Conservation (phyloP, 148 eudicot genomes). For the Vaccinium myrtillus region DNA sequence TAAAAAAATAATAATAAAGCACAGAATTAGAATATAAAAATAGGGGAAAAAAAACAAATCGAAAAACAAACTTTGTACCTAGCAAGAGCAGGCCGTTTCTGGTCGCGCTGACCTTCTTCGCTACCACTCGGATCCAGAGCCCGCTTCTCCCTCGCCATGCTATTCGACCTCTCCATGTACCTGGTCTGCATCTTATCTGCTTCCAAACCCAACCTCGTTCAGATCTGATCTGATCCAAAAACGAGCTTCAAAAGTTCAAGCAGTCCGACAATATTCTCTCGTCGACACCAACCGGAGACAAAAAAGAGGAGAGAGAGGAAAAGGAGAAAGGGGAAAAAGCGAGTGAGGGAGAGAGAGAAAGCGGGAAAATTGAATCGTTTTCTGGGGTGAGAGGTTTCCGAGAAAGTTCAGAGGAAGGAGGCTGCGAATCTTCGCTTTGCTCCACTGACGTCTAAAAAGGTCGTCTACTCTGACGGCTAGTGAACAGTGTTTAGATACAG, state of each 20-base stretch:
- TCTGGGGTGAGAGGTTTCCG: neutral
- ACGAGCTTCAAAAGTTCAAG: neutral
- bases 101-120: slow-evolving; percentile 70
- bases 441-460: neutral
- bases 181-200: slow-evolving; percentile 62
- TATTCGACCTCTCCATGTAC: slow-evolving; percentile 73
- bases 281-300: neutral
- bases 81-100: slow-evolving; percentile 92
- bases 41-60: neutral
- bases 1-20: neutral
- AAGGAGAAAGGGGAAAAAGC: neutral
- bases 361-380: neutral
- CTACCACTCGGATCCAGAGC: slow-evolving; percentile 51
- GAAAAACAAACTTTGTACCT: slow-evolving; percentile 41
- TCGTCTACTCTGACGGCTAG: neutral
- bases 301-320: neutral
- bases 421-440: neutral
- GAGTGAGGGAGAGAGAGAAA: neutral
- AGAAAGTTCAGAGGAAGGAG: slow-evolving; percentile 1
- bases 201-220: slow-evolving; percentile 4
- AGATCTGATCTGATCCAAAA: slow-evolving; percentile 24
- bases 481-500: neutral
- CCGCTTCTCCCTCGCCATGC: slow-evolving; percentile 70
- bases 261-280: neutral
- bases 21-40: neutral